Conservation (phyloP, 768 basidiomycete genomes). For the Phanerochaete sordida region DNA sequence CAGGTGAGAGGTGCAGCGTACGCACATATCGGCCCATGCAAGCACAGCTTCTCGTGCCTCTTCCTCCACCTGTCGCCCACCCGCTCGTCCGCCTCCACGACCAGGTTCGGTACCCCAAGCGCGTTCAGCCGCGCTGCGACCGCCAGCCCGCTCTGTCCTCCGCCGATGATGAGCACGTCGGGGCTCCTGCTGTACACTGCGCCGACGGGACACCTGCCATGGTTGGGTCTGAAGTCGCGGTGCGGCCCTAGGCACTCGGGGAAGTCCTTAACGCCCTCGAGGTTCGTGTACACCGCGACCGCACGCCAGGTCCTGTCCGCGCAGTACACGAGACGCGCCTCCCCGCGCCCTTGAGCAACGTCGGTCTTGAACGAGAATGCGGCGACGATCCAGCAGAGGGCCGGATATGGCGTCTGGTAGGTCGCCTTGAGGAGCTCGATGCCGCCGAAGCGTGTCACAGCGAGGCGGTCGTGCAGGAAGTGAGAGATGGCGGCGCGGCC, state of each 20-base stretch:
- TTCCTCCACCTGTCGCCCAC: conserved; percentile 68
- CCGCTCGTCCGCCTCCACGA: conserved; percentile 59
- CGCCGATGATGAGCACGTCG: conserved; percentile 35
- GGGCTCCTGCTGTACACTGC: conserved; percentile 46
- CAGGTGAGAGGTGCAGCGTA: conserved; percentile 3
- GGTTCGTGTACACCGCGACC: conserved; percentile 45
- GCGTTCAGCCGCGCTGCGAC: conserved; percentile 57
- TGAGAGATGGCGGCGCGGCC: conserved; percentile 32
- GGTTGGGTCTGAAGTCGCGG: conserved; percentile 40
- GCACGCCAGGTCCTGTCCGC: conserved; percentile 47
- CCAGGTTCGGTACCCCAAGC: conserved; percentile 43
- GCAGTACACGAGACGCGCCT: conserved; percentile 52
- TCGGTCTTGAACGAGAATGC: conserved; percentile 53
- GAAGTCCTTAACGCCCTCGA: conserved; percentile 50
- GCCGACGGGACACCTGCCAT: conserved; percentile 53
- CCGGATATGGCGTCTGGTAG: conserved; percentile 33
- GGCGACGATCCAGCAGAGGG: conserved; percentile 53
- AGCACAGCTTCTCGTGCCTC: conserved; percentile 61
- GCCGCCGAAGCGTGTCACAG: conserved; percentile 24
- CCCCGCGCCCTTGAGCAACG: conserved; percentile 46
- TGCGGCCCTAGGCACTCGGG: conserved; percentile 45
- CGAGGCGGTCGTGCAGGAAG: conserved; percentile 36
- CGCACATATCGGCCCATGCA: conserved; percentile 69
- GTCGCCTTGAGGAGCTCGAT: conserved; percentile 32
- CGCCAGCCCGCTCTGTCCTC: conserved; percentile 52